Conservation (phyloP, 164 flowering plant genomes). For the Platanus orientalis region DNA sequence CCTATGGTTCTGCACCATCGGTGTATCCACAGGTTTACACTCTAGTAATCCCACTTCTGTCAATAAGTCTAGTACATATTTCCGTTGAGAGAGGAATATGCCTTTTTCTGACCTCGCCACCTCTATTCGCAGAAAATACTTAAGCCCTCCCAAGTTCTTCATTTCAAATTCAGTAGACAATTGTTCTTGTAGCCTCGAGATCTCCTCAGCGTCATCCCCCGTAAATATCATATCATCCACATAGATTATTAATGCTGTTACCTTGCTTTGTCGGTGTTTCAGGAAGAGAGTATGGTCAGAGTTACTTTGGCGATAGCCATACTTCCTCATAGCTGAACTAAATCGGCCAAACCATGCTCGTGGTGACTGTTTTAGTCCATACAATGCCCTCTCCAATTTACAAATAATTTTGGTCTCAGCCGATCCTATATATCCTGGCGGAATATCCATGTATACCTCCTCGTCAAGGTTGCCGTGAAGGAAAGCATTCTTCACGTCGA, state of each 20-base stretch:
- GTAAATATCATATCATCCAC: neutral
- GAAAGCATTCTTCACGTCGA: too few relatives aligned
- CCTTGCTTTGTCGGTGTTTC: conserved; percentile 1
- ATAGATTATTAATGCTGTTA: neutral
- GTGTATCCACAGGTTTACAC: neutral
- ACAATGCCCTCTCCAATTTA: neutral
- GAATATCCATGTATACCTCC: too few relatives aligned
- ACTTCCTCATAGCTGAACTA: conserved; percentile 8
- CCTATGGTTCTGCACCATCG: neutral
- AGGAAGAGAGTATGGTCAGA: conserved; percentile 6
- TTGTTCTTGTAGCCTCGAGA: neutral
- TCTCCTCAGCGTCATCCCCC: neutral
- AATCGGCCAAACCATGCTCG: neutral
- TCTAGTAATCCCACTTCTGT: neutral
- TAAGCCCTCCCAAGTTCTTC: too few relatives aligned
- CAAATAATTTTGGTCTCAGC: too few relatives aligned
- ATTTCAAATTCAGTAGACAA: conserved; percentile 1
- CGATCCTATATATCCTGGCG: too few relatives aligned
- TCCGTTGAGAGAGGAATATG: neutral
- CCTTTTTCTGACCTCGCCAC: too few relatives aligned
- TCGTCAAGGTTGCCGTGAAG: too few relatives aligned
- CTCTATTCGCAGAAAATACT: neutral
- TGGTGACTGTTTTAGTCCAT: too few relatives aligned
- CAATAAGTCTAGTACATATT: conserved; percentile 1
- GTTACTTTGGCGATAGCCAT: conserved; percentile 1